Evolutionary conservation across 192 early-diverging fungal genomes (phyloP).

Genomic region (Coemansia pectinata): DNA sequence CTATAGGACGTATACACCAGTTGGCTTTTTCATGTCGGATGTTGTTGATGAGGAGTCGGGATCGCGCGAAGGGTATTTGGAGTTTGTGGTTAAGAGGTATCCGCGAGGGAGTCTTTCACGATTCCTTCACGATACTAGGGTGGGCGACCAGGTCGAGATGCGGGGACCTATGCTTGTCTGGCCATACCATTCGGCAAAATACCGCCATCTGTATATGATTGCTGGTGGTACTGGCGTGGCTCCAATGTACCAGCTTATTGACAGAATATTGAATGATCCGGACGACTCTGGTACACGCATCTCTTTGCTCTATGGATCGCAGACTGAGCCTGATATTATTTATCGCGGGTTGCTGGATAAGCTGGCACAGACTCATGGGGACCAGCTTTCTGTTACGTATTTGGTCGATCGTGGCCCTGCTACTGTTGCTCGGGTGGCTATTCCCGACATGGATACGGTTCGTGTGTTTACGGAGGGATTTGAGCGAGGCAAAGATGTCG

Average conservation of each 20-base stretch:
- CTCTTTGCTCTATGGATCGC: conserved; percentile 34
- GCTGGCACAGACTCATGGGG: conserved; percentile 39
- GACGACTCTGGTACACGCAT: conserved; percentile 41
- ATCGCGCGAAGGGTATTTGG: conserved; percentile 48
- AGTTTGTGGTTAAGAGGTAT: conserved; percentile 70
- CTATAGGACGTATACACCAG: conserved; percentile 69
- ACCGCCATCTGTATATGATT: conserved; percentile 46
- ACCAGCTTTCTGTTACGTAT: conserved; percentile 55
- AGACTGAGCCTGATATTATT: conserved; percentile 56
- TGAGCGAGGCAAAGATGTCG: conserved; percentile 26
- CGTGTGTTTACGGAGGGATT: conserved; percentile 42
- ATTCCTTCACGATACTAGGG: conserved; percentile 56
- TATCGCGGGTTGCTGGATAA: conserved; percentile 58
- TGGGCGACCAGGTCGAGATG: conserved; percentile 63
- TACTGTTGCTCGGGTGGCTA: not conserved
- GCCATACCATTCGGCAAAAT: conserved; percentile 27
- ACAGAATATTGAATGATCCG: conserved; percentile 49
- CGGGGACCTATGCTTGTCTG: conserved; percentile 64
- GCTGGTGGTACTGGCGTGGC: conserved; percentile 83
- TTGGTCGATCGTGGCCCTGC: conserved; percentile 50
- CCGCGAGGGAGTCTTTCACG: conserved; percentile 65
- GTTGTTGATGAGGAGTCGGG: conserved; percentile 27
- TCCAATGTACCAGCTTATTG: conserved; percentile 67
- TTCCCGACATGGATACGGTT: conserved; percentile 18
- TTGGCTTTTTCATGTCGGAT: conserved; percentile 49